Evolutionary conservation across 192 early-diverging fungal genomes (phyloP).

Genomic region (Glomus cerebriforme): DNA sequence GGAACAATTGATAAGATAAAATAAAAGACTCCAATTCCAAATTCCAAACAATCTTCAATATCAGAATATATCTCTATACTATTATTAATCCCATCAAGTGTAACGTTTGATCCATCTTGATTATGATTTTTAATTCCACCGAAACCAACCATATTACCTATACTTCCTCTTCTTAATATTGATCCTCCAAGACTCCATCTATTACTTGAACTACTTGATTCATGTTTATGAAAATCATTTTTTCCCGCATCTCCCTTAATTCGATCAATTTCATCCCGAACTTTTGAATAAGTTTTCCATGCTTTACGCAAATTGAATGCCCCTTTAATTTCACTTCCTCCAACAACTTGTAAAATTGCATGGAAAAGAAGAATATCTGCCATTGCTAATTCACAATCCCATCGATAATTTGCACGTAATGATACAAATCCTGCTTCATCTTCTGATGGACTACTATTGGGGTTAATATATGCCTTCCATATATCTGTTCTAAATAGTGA

Average conservation of each 20-base stretch:
- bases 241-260: conserved; percentile 36
- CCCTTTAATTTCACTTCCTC: conserved; percentile 41
- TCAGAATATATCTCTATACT: conserved; percentile 38
- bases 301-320: conserved; percentile 43
- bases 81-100: conserved; percentile 38
- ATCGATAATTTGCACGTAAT: conserved; percentile 45
- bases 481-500: conserved; percentile 35
- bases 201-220: conserved; percentile 4
- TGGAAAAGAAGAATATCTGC: conserved; percentile 45
- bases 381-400: conserved; percentile 49
- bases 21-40: conserved; percentile 45
- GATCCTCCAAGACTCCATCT: conserved; percentile 18
- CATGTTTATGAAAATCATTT: conserved; percentile 19
- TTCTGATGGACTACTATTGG: conserved; percentile 26
- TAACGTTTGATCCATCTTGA: conserved; percentile 20
- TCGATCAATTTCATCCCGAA: conserved; percentile 42
- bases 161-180: conserved; percentile 7
- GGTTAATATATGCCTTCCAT: conserved; percentile 18
- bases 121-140: not conserved
- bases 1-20: conserved; percentile 42
- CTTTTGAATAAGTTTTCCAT: conserved; percentile 45
- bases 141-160: conserved; percentile 25
- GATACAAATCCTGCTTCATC: conserved; percentile 33
- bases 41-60: conserved; percentile 44
- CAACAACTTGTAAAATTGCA: conserved; percentile 40